Conservation (phyloP, 371 early-diverging fungal species). For the Apophysomyces variabilis region DNA sequence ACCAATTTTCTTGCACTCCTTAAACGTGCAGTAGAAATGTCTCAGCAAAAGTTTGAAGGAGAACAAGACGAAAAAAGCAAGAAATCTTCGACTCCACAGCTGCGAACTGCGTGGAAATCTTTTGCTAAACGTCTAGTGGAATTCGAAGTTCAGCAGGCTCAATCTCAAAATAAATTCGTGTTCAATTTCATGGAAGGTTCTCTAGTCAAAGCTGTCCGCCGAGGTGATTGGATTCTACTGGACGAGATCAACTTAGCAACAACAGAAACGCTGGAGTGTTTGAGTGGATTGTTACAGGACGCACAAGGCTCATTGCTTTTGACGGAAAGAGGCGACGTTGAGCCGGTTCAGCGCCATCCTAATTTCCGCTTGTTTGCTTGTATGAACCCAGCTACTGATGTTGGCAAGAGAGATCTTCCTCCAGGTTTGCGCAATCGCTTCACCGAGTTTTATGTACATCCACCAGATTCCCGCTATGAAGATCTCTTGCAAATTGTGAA, state of each 20-base stretch:
- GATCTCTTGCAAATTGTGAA: slow-evolving; percentile 87
- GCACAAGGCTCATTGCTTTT: slow-evolving; percentile 80
- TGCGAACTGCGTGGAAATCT: slow-evolving; percentile 63
- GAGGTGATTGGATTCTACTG: slow-evolving; percentile 98
- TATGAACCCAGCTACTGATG: slow-evolving; percentile 99
- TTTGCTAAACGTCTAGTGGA: slow-evolving; percentile 62
- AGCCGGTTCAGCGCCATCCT: slow-evolving; percentile 88
- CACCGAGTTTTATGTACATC: slow-evolving; percentile 93
- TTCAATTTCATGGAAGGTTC: slow-evolving; percentile 96
- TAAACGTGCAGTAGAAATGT: slow-evolving; percentile 76
- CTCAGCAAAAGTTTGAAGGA: slow-evolving; percentile 62
- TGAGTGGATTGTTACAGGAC: slow-evolving; percentile 90
- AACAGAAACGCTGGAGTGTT: slow-evolving; percentile 92
- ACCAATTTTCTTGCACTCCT: slow-evolving; percentile 75
- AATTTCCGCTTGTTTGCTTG: slow-evolving; percentile 98
- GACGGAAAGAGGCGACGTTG: slow-evolving; percentile 91
- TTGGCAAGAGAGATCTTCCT: slow-evolving; percentile 97
- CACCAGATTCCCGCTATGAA: slow-evolving; percentile 83
- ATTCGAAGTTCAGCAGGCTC: slow-evolving; percentile 76
- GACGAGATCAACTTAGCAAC: slow-evolving; percentile 99
- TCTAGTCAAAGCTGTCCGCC: slow-evolving; percentile 88
- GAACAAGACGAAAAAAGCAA: slow-evolving; percentile 44
- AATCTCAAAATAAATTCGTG: slow-evolving; percentile 79
- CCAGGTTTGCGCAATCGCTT: slow-evolving; percentile 91
- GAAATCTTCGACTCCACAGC: slow-evolving; percentile 46